Evolutionary conservation across 768 basidiomycete species (phyloP).

Genomic region (Tricholoma saponaceum): DNA sequence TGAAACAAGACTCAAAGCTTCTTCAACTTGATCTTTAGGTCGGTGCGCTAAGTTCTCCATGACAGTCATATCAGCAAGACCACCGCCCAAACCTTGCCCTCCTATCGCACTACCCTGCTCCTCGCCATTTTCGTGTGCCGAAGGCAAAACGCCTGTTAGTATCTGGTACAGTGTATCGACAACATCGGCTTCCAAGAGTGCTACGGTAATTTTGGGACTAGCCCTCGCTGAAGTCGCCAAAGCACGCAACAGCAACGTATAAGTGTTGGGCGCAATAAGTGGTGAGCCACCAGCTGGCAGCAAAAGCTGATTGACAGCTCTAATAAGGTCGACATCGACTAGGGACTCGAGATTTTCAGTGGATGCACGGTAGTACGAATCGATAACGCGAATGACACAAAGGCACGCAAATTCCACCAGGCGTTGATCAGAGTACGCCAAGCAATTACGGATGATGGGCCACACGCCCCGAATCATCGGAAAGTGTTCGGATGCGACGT

Average conservation of each 20-base stretch:
- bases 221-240: conserved; percentile 85
- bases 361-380: conserved; percentile 83
- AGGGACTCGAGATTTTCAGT: conserved; percentile 84
- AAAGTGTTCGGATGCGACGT: conserved; percentile 86
- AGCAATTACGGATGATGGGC: conserved; percentile 90
- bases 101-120: conserved; percentile 58
- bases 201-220: conserved; percentile 82
- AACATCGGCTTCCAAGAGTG: conserved; percentile 87
- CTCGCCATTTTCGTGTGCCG: conserved; percentile 45
- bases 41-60: conserved; percentile 96
- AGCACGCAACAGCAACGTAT: conserved; percentile 81
- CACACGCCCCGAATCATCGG: conserved; percentile 84
- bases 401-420: conserved; percentile 97
- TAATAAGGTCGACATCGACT: conserved; percentile 74
- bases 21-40: conserved; percentile 96
- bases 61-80: conserved; percentile 93
- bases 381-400: conserved; percentile 91
- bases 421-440: conserved; percentile 89
- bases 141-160: conserved; percentile 88
- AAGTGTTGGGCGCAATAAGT: conserved; percentile 81
- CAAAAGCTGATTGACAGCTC: conserved; percentile 81
- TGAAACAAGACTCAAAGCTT: conserved; percentile 82
- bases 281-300: conserved; percentile 85
- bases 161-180: conserved; percentile 94
- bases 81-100: conserved; percentile 82